These are phyloP conservation scores for Euphorbia celastroides DNA, from an alignment of 441 rosid genomes.

Conservation along the genomic window DNA sequence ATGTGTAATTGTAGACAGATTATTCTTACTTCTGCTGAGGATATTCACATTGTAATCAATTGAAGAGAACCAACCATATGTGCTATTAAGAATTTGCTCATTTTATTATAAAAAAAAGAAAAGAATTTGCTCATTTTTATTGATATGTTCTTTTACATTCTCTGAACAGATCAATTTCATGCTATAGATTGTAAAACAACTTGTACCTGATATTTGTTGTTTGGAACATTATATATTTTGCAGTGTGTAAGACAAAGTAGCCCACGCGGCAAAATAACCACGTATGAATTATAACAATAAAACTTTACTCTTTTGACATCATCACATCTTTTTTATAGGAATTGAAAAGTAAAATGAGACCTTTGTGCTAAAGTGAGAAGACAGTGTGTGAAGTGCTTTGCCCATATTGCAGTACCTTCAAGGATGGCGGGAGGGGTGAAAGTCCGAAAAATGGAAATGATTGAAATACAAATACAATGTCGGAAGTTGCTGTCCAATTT, in stretches of 20 bases:
- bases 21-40: constrained; percentile 10
- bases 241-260: no score
- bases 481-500: no score
- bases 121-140: no score
- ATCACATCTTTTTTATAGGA: not conserved
- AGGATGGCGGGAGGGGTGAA: no score
- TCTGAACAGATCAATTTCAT: no score
- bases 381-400: constrained; percentile 42
- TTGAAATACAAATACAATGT: no score
- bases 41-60: constrained; percentile 12
- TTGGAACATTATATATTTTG: not conserved
- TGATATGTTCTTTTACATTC: no score
- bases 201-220: not conserved
- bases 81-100: not conserved
- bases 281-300: constrained; percentile 34
- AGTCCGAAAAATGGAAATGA: no score
- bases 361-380: constrained; percentile 49
- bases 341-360: not conserved
- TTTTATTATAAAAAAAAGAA: no score
- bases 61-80: constrained; percentile 17
- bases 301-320: not conserved
- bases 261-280: constrained; percentile 76
- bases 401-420: no score
- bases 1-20: constrained; percentile 10
- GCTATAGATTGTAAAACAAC: not conserved